phyloP scores from a whole-genome alignment of 495 filamentous ascomycete species.

The Xanthoparmelia taractica region DNA sequence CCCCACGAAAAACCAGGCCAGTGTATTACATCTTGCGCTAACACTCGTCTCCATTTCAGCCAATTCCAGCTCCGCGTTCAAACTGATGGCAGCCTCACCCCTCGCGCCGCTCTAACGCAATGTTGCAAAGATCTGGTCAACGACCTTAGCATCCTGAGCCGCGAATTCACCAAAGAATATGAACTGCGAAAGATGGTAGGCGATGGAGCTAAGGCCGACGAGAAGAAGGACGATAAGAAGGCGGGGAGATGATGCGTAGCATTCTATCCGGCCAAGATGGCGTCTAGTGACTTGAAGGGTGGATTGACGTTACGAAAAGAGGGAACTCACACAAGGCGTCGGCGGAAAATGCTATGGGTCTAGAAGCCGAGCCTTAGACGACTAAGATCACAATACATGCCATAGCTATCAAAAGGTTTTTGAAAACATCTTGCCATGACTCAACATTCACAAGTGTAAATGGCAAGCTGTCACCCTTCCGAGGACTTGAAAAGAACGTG shows the following conservation, averaged over 20 bases:
- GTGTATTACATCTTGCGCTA: constrained; percentile 3
- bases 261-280: background rate
- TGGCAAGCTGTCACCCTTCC: background rate
- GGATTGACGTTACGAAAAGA: background rate
- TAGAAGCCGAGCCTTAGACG: background rate
- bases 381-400: background rate
- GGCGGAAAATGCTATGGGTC: background rate
- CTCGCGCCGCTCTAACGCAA: constrained; percentile 74
- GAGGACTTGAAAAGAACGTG: too few species aligned
- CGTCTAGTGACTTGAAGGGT: background rate
- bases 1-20: background rate
- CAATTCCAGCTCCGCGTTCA: constrained; percentile 83
- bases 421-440: background rate
- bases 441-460: background rate
- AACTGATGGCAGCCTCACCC: constrained; percentile 80
- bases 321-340: background rate
- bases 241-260: background rate
- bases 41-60: constrained; percentile 12
- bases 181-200: constrained; percentile 86
- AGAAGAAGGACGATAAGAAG: constrained; percentile 17
- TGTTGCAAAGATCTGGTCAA: constrained; percentile 71
- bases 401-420: too few species aligned
- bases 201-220: constrained; percentile 42
- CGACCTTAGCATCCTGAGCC: constrained; percentile 64
- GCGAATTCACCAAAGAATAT: constrained; percentile 91